Base-by-base conservation (phyloP, 1,284 basidiomycete species). In the Flammula alnicola region DNA sequence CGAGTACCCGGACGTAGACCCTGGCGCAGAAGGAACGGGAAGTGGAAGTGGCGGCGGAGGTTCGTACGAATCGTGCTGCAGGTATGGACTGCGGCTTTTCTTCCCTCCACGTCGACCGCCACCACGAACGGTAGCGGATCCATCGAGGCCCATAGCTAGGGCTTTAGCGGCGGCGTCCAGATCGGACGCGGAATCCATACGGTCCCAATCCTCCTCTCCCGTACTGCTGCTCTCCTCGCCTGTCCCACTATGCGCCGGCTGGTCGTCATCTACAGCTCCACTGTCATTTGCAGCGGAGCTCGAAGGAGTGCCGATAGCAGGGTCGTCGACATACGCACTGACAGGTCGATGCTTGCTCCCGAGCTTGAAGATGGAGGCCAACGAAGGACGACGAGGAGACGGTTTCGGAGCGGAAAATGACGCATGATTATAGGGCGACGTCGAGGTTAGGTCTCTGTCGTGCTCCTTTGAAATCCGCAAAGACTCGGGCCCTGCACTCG, bases 311-410 rank as follows among this genome's bases (percentile, higher is more conserved):
- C 5, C 8, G 2, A 29, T 14, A 27, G 16, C 14, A 12, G 16
- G 27, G 17, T 44, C 41, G 5, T 43, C 50, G 2, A 31, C 11
- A 22, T 31, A 30, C 6, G 20, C 38, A 22, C 40, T 39, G 7
- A 31, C 14, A 5, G 41, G 14, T 1, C 47, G 44, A 10, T 49
- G 40, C 25, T 49, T 83, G 52, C 81, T 78, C 0, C 84, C 85
- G 6, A 91, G 64, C 12, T 85, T 76, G 66, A 91, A 91, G 39
- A 91, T 86, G 0, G 85, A 86, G 0, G 88, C 87, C 4, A 91
- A 74, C 0, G 86, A 89, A 0, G 88, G 88, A 14, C 88, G 78
- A 0, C 87, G 79, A 9, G 88, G 86, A 1, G 84, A 84, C 0
- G 78, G 68, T 50, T 80, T 80, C 35, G 72, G 71, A 8, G 66